Evolutionary conservation across 2,329 filamentous ascomycete species (phyloP), one percentile per base, ranked within the genome.

Genomic region (Penicillium sp.): DNA sequence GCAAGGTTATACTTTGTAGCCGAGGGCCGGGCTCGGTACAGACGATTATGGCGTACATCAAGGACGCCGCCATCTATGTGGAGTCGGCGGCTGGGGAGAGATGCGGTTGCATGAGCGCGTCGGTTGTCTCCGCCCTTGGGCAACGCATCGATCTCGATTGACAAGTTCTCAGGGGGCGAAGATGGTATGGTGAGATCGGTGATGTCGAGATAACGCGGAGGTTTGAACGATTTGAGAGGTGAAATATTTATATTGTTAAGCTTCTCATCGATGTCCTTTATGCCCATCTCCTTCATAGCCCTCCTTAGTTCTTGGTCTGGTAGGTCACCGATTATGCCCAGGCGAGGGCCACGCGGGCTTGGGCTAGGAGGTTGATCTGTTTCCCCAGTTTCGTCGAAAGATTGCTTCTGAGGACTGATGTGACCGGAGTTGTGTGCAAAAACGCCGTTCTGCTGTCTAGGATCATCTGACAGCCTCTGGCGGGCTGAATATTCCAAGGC

Each of bases 311-410:
- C 68, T 8, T 71, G 47, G 29, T 69, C 66, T 31, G 61, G 59
- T 1, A 66, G 60, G 30, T 61, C 54, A 15, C 54, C 65, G 31
- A 58, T 58, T 9, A 63, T 44, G 6, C 47, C 41, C 38, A 54
- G 66, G 63, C 58, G 49, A 66, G 68, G 29, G 30, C 71, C 75
- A 7, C 71, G 74, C 29, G 72, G 74, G 56, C 74, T 76, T 35
- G 75, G 75, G 50, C 75, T 77, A 9, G 71, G 71, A 7, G 75
- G 75, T 44, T 69, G 67, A 6, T 75, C 74, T 1, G 71, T 61
- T 38, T 76, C 75, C 6, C 70, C 70, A 3, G 69, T 74, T 17
- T 67, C 69, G n/a, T 75, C 71, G 35, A 65, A 61, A 17, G 64
- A 61, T 7, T 64, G 48, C 26, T 67, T 66, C 6, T 64, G 67